Conservation (phyloP, 2,329 filamentous ascomycete genomes). For the Monilinia aucupariae region DNA sequence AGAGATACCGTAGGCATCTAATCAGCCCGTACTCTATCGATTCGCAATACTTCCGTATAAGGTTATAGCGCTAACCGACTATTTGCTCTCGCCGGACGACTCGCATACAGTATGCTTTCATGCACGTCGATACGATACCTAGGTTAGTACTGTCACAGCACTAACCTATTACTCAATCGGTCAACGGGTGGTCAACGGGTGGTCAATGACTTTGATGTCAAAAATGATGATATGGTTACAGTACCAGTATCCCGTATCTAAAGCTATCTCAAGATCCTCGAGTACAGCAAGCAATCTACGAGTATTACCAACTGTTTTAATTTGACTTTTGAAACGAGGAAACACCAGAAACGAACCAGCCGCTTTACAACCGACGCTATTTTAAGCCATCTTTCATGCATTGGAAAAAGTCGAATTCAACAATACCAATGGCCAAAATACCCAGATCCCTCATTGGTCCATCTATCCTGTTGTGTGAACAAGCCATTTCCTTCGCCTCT, state of each 20-base stretch:
- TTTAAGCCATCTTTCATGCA: constrained; percentile 10
- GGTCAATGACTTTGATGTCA: constrained; percentile 4
- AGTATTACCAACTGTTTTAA: background rate
- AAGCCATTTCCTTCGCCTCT: background rate
- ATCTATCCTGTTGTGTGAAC: background rate
- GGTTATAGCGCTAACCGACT: constrained; percentile 3
- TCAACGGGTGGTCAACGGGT: too few relatives aligned
- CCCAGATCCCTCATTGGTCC: background rate
- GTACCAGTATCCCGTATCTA: too few relatives aligned
- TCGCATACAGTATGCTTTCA: background rate
- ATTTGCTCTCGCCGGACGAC: constrained; percentile 6
- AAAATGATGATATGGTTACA: background rate
- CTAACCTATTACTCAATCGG: too few relatives aligned
- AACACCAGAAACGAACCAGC: too few relatives aligned
- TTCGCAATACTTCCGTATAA: constrained; percentile 4
- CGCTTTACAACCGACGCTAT: constrained; percentile 4
- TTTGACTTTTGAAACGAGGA: background rate
- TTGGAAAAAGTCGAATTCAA: background rate
- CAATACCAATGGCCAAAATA: constrained; percentile 2
- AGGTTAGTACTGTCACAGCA: background rate
- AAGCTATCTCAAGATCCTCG: background rate
- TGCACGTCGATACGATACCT: constrained; percentile 8
- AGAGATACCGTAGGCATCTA: constrained; percentile 5
- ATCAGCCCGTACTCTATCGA: constrained; percentile 2
- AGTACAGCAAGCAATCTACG: background rate